Evolutionary conservation across 2,329 filamentous ascomycete species (phyloP).

Genomic region (Alternaria gaisen): DNA sequence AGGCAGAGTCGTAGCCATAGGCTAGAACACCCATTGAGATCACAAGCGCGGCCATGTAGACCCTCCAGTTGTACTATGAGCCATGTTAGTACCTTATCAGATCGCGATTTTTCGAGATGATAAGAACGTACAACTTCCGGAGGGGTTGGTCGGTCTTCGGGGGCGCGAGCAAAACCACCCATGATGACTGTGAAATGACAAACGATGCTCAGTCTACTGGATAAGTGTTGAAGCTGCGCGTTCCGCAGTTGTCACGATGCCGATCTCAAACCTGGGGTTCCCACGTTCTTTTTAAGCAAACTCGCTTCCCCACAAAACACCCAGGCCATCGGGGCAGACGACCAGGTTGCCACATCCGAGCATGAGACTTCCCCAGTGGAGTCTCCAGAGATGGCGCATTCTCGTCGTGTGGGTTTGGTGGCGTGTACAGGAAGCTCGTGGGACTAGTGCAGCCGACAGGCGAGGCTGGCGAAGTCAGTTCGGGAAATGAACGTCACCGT

Average conservation of each 20-base stretch:
- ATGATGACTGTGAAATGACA: conserved; percentile 27
- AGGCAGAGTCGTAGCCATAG: conserved; percentile 62
- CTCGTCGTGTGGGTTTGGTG: conserved; percentile 22
- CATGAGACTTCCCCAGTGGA: conserved; percentile 25
- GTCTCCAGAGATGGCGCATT: conserved; percentile 27
- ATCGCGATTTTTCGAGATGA: not conserved
- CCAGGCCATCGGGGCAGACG: conserved; percentile 20
- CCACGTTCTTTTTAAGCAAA: conserved; percentile 29
- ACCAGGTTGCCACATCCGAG: conserved; percentile 22
- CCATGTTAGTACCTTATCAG: conserved; percentile 11
- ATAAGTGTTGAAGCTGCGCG: conserved; percentile 8
- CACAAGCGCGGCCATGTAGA: conserved; percentile 60
- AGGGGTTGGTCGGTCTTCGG: conserved; percentile 65
- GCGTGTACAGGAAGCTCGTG: conserved; percentile 15
- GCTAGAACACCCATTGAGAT: conserved; percentile 58
- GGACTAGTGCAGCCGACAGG: conserved; percentile 13
- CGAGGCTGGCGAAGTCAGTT: conserved; percentile 3
- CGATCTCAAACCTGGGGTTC: conserved; percentile 35
- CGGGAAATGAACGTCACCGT: not conserved
- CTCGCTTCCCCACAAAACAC: conserved; percentile 32
- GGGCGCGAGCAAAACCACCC: conserved; percentile 56
- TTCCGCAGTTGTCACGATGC: conserved; percentile 11
- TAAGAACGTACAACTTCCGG: conserved; percentile 56
- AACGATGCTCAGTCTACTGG: not conserved
- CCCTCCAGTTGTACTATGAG: conserved; percentile 58